Base-by-base conservation (phyloP, 306 rosid genomes). In the Rosa persica region DNA sequence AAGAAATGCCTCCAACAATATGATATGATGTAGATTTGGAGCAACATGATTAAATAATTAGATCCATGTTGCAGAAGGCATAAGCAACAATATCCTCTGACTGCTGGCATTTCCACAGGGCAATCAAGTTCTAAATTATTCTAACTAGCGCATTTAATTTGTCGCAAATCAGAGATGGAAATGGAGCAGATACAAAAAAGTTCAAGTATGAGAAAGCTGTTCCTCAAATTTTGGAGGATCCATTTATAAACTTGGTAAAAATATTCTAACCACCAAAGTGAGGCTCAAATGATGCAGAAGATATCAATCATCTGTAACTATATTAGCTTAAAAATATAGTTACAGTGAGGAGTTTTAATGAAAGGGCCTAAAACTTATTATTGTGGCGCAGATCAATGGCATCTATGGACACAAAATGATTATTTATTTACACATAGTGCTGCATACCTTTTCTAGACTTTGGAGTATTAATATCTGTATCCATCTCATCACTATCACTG, bases 401-500 rank as follows among this genome's bases (percentile, higher is more conserved):
- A 25, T 61, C 15, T 17, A 30, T 13, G 23, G 3, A 25, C 22
- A 4, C 40, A 19, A 12, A 12, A 76, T 19, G 13, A 40, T 22
- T 34, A 34, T 25, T 61, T 25, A 10, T 0, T 6, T 4, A 3
- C 2, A 27, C 19, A 27, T 12, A 55, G 52, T 36, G n/a, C 13
- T 42, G 51, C 39, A 17, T 76, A 92, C 96, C 93, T 88, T 81
- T 89, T 64, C 70, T 66, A 38, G 9, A 66, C 71, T 82, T 79
- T 0, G 81, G 80, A 81, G 83, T 74, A 75, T 80, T 79, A 36
- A 46, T 62, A 79, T 90, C 96, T 40, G 81, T 66, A 73, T 89
- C 93, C 96, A 92, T 90, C 43, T 84, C 92, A 78, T 90, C 89
- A 38, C 74, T 67, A 49, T 87, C 89, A n/a, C 76, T 84, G 74